Evolutionary conservation across 202 grass and related monocot genomes (phyloP), one percentile per base, ranked within the genome.

Genomic region (Panicum hallii): DNA sequence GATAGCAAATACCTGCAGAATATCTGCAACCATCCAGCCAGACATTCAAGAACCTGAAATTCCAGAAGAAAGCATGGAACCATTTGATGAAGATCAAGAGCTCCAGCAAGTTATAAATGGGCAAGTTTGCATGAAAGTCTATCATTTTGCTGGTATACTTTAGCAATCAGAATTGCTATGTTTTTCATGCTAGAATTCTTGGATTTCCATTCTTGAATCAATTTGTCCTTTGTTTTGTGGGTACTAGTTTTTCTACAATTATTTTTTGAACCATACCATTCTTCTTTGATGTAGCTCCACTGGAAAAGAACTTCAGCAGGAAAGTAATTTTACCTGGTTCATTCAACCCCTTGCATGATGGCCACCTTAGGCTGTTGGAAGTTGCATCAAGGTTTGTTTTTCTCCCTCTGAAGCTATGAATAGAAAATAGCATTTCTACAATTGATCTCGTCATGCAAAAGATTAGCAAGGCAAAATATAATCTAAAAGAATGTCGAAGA

Each of bases 271-370:
- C 79, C 60, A 63, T 86, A 41, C 66, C 50, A 2, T 63, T 88
- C 11, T 69, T 70, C 71, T 73, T 55, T 19, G 67, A 34, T 90
- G 83, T 63, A 94, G 90, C 84, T 86, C 58, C 42, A 45, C 15
- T 58, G 66, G 73, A 86, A 81, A 83, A 72, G 53, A 84, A 92
- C 82, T 82, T 86, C 15, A 80, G 80, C 26, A 92, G 89, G 84
- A 99, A 90, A 83, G 49, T 99, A 48, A 94, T 99, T 84, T 82
- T 99, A 74, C 83, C 96, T 77, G 96, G 96, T 89, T 99, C 96
- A 83, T 95, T 99, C 92, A 94, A 99, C 87, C 96, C 96, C n/a
- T 73, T 99, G 81, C 96, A 99, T 91, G 96, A 94, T 90, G 96
- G 96, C 5, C 96, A 99, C 72, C 78, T 99, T 64, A 95, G 68